Base-by-base conservation (phyloP, 2,329 filamentous ascomycete genomes). In the Aspergillus costaricaensis region DNA sequence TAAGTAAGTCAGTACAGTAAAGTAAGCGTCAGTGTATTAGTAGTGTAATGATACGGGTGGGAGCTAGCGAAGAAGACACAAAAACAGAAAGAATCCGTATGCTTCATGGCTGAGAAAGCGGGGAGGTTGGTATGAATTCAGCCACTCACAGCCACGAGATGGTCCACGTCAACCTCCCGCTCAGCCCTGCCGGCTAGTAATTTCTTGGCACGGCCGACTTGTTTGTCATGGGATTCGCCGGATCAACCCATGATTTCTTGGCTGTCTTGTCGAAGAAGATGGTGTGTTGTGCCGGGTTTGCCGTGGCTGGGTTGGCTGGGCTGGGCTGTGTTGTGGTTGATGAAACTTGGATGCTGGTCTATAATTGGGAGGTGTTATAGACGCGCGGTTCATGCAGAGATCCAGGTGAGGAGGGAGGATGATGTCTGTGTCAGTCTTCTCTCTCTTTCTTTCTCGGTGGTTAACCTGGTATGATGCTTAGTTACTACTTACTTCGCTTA, bases 121-220 rank as follows among this genome's bases (percentile, higher is more conserved):
- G 49, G 30, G 30, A 23, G 17, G 14, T 32, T 15, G 23, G 27
- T 2, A 1, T 30, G 23, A n/a, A n/a, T 19, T 15, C 23, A 55
- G 38, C 52, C 52, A 55, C 39, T 55, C 53, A 55, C n/a, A 55
- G 39, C 53, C 53, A 55, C 53, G 53, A 55, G 39, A 36, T 15
- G 39, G 32, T 55, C 53, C 53, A 55, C 53, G 53, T 55, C 53
- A 55, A 44, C 53, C 25, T 25, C 25, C 25, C 39, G 53, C 53
- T 55, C 53, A 55, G 53, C 53, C 53, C 53, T 55, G 53, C 53
- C 53, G 41, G n/a, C 47, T 50, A 50, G 47, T 8, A 50, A 27
- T 27, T 5, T 27, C 47, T 50, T 50, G 47, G 47, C 47, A 30
- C 23, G 44, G 47, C 21, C 41, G 25, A 36, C 27, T 32, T 50